These are phyloP conservation scores for Spergularia marina DNA, from an alignment of 148 eudicot species.

Conservation along the genomic window DNA sequence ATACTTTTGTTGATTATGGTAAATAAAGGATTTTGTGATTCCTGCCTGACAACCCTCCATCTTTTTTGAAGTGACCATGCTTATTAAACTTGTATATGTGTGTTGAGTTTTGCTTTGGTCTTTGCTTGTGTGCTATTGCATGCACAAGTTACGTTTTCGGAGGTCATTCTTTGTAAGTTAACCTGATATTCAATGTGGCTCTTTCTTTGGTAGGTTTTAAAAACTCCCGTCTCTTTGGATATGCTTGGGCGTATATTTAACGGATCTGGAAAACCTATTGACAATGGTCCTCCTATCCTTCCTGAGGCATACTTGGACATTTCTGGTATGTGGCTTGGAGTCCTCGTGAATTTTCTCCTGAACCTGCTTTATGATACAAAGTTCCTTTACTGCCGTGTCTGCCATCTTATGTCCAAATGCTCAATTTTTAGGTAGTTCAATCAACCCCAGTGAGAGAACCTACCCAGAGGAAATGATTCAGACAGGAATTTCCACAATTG, in stretches of 20 bases:
- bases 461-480: slow-evolving; percentile 99
- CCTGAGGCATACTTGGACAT: slow-evolving; percentile 98
- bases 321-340: slow-evolving; percentile 54
- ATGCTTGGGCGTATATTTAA: slow-evolving; percentile 99
- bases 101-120: not conserved
- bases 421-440: slow-evolving; percentile 77
- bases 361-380: not conserved
- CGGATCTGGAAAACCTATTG: slow-evolving; percentile 99
- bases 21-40: not conserved
- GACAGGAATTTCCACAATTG: slow-evolving; percentile 96
- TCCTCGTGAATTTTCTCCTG: not conserved
- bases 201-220: slow-evolving; percentile 59
- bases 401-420: slow-evolving; percentile 6
- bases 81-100: not conserved
- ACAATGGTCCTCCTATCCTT: slow-evolving; percentile 95
- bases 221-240: slow-evolving; percentile 96
- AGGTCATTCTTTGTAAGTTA: not conserved
- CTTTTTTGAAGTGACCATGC: not conserved
- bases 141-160: not conserved
- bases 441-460: slow-evolving; percentile 98
- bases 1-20: not conserved
- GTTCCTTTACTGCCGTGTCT: not conserved
- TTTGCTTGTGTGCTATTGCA: not conserved
- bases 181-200: not conserved
- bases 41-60: no score